phyloP scores from a whole-genome alignment of 306 rosid species.

The Pterocarpus santalinus region DNA sequence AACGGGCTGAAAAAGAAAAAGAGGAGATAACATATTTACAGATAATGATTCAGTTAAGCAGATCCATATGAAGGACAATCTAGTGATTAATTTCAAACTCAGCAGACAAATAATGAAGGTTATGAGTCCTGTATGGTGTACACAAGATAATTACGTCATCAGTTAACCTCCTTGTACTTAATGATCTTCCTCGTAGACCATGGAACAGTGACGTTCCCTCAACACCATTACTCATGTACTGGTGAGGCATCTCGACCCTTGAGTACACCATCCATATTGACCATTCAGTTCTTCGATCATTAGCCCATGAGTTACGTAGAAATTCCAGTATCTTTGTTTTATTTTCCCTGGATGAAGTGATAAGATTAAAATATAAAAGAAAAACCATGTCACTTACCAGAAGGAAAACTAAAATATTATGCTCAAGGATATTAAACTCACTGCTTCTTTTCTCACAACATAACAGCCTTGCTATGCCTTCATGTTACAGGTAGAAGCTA shows the following conservation, averaged over 20 bases:
- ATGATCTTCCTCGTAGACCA: constrained; percentile 64
- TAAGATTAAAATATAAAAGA: constrained; percentile 39
- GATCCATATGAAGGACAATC: constrained; percentile 21
- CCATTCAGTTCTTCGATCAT: constrained; percentile 88
- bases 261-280: constrained; percentile 96
- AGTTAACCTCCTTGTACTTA: constrained; percentile 61
- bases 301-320: constrained; percentile 77
- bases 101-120: background rate
- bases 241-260: constrained; percentile 82
- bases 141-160: constrained; percentile 73
- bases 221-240: constrained; percentile 56
- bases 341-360: constrained; percentile 66
- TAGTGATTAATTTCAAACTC: constrained; percentile 22
- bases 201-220: constrained; percentile 60
- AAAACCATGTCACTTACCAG: constrained; percentile 32
- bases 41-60: constrained; percentile 20
- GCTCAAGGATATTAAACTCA: constrained; percentile 1
- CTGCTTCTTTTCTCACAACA: constrained; percentile 3
- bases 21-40: constrained; percentile 8
- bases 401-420: constrained; percentile 23
- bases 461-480: background rate
- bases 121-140: background rate
- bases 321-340: constrained; percentile 78
- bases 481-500: constrained; percentile 5
- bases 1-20: constrained; percentile 68